Base-by-base conservation (phyloP, 768 basidiomycete species). In the Amanita fuliginea region DNA sequence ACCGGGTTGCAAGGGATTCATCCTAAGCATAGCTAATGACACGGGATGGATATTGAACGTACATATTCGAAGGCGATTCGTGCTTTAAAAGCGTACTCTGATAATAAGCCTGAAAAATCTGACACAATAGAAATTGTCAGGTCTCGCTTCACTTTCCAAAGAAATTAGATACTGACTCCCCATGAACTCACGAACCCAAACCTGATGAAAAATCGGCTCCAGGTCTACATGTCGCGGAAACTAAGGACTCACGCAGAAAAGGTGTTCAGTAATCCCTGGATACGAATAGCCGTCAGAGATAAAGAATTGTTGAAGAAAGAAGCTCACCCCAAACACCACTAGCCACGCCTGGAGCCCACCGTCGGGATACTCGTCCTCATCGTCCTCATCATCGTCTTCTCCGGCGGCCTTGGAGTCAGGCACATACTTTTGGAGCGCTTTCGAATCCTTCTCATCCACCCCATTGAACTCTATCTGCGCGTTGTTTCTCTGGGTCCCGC, bases 51-150 rank as follows among this genome's bases (percentile, higher is more conserved):
- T 21, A 19, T 22, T 1, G 0, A 16, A 62, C 75, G 53, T 59
- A 83, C 83, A 86, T 86, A 14, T 62, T 71, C 9, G 85, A 86
- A 3, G 83, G 72, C 4, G 74, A 70, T 0, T 71, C 67, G 21
- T 70, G 54, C 1, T 57, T 64, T 19, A 87, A 67, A 4, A 82
- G 14, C 1, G 66, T 71, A 34, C 72, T 63, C 55, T 83, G 70
- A 54, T 89, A 87, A 58, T 85, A 84, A 8, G 71, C 72, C 70
- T 89, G 86, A 59, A 87, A 87, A 19, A 79, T 71, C 83, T 86
- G n/a, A n/a, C n/a, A 32, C 24, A 45, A 50, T 22, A 13, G n/a
- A 13, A 19, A 2, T 30, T 0, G 39, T 28, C 18, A 47, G 39
- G 28, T 30, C 26, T 13, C 49, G 32, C 13, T 24, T 2, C 10